A percentile compares a stretch with the other conserved stretches of the same genome.
Evolutionary conservation across 2,329 filamentous ascomycete genomes (phyloP).

Genomic region (Monilinia polystroma): DNA sequence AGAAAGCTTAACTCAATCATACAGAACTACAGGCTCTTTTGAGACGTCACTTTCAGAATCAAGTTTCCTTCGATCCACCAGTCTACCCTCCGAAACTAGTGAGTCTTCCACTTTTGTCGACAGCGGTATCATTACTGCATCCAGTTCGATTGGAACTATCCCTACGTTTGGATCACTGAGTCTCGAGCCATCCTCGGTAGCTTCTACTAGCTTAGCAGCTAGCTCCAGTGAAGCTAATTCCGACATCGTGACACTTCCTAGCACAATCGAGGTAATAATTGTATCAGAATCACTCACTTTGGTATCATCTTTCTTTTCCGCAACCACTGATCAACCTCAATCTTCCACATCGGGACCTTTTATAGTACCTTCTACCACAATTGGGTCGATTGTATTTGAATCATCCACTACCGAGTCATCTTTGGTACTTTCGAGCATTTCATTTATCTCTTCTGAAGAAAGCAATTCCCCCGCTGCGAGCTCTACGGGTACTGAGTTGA

Average conservation of each 20-base stretch:
- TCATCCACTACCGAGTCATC: neutral
- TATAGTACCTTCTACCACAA: conserved; percentile 3
- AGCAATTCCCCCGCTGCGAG: neutral
- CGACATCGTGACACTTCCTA: neutral
- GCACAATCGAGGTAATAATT: neutral
- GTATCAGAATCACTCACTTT: neutral
- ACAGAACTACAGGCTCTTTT: neutral
- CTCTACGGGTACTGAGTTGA: neutral
- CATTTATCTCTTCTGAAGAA: neutral
- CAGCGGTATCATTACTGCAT: neutral
- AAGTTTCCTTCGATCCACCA: neutral
- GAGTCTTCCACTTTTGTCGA: neutral
- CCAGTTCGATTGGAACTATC: neutral
- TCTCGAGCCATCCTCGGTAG: neutral
- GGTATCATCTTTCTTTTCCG: conserved; percentile 4
- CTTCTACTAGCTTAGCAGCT: neutral
- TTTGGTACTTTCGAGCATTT: neutral
- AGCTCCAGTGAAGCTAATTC: neutral
- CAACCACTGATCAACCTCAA: neutral
- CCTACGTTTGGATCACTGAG: neutral
- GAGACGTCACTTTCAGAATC: neutral
- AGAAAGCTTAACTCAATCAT: neutral
- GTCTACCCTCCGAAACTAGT: neutral
- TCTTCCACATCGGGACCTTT: neutral
- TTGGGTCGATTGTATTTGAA: neutral